Evolutionary conservation across 805 yeast species (phyloP).

Genomic region (Nakazawaea ambrosiae): DNA sequence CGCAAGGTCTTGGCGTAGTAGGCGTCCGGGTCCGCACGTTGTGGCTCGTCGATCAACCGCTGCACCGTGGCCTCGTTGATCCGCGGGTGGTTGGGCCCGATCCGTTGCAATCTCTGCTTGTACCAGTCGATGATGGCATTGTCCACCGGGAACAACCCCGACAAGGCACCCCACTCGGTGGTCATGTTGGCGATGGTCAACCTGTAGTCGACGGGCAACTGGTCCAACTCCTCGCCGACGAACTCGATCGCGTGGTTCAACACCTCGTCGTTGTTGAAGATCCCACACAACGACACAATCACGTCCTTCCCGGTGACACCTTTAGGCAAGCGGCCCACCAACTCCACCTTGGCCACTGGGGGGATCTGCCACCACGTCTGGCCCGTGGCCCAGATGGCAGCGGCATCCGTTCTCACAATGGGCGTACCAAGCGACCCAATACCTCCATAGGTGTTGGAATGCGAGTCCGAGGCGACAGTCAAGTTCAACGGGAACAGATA

Average conservation of each 20-base stretch:
- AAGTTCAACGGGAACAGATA: constrained; percentile 92
- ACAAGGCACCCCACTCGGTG: constrained; percentile 97
- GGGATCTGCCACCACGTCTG: constrained; percentile 99
- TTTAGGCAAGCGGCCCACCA: constrained; percentile 70
- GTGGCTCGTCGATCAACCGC: constrained; percentile 35
- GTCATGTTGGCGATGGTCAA: constrained; percentile 96
- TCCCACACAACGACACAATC: constrained; percentile 92
- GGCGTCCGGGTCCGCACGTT: constrained; percentile 68
- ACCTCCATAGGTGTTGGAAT: constrained; percentile 97
- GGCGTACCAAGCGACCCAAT: constrained; percentile 95
- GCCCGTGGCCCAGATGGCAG: constrained; percentile 99
- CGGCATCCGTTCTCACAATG: constrained; percentile 97
- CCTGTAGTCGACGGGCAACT: constrained; percentile 73
- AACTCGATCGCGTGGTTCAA: constrained; percentile 92
- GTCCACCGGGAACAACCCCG: constrained; percentile 97
- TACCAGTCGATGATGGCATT: constrained; percentile 72
- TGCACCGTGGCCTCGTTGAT: constrained; percentile 57
- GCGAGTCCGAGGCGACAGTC: constrained; percentile 96
- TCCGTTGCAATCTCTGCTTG: constrained; percentile 43
- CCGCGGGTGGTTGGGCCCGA: constrained; percentile 64
- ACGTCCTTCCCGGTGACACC: constrained; percentile 97
- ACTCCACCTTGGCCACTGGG: constrained; percentile 92
- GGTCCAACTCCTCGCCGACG: constrained; percentile 70
- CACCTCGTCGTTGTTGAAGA: constrained; percentile 87
- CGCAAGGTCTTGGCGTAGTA: constrained; percentile 81